Evolutionary conservation across 352 stramenopile species (phyloP), one percentile per base, ranked within the genome.

Genomic region (Achlya hypogyna): DNA sequence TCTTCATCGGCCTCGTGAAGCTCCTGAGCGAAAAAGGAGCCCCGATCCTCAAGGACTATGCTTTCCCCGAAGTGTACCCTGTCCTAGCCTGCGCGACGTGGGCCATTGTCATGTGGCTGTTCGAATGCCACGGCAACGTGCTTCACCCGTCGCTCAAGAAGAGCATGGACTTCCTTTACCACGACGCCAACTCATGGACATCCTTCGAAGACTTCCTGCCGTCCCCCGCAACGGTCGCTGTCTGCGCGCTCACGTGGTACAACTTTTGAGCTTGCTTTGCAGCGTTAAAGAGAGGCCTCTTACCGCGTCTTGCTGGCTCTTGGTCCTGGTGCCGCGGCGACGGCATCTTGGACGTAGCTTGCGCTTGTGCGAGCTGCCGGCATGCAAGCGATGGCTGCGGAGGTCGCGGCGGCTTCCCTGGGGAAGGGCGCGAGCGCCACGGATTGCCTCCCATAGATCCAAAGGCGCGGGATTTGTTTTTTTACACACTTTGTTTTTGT

Each of bases 111-210:
- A 93, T 96, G 82, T 96, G 82, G 82, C 74, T 93, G 23, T 96
- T 90, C 71, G 87, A 96, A 73, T 93, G 88, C 73, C 78, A 96
- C 52, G 75, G 78, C 40, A 28, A 75, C n/a, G 75, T 74, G 69
- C 74, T 96, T 56, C 87, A 96, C 64, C 73, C 82, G 35, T 93
- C 84, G 43, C 76, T 96, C 42, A 79, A 79, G 45, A 87, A 85
- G 73, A 94, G 85, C 71, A 96, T 96, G 87, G 81, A 94, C 53
- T 96, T 90, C 69, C 74, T 94, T 14, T 96, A 96, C 74, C 80
- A 92, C 68, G 81, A 94, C 63, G 90, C 85, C 27, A 93, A 86
- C 49, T 76, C 72, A 60, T 93, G 81, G 84, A 74, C 78, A 42
- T 71, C 80, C 52, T 18, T 93, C 34, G 68, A 73, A 32, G 87